phyloP scores from a whole-genome alignment of 495 filamentous ascomycete genomes.

The Annulohypoxylon bovei region DNA sequence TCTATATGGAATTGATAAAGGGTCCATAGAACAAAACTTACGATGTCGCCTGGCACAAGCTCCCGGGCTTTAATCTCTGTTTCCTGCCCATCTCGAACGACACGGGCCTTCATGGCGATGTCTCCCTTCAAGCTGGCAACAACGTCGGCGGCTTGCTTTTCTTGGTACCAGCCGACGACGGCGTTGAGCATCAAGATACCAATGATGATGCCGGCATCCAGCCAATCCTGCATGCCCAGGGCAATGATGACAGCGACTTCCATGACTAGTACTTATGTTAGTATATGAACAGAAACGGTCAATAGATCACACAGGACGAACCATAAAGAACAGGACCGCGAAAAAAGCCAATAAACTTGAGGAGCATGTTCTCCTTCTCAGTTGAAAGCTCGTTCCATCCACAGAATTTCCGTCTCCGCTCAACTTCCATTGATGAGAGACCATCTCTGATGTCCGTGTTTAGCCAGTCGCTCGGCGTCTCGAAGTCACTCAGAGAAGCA shows the following conservation, averaged over 20 bases:
- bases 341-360: slow-evolving; percentile 83
- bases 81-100: slow-evolving; percentile 76
- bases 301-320: slow-evolving; percentile 53
- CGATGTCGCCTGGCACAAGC: slow-evolving; percentile 81
- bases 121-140: slow-evolving; percentile 82
- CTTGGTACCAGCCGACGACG: slow-evolving; percentile 83
- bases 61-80: slow-evolving; percentile 79
- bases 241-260: slow-evolving; percentile 82
- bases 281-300: slow-evolving; percentile 7
- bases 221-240: slow-evolving; percentile 81
- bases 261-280: slow-evolving; percentile 69
- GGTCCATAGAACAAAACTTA: slow-evolving; percentile 53
- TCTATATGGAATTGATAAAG: neutral
- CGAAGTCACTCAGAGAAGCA: slow-evolving; percentile 54
- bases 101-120: slow-evolving; percentile 79
- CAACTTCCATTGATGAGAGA: slow-evolving; percentile 68
- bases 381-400: slow-evolving; percentile 80
- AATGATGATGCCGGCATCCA: slow-evolving; percentile 84
- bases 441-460: slow-evolving; percentile 74
- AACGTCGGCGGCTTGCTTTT: slow-evolving; percentile 85
- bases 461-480: slow-evolving; percentile 69
- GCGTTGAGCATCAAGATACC: slow-evolving; percentile 82
- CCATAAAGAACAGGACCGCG: slow-evolving; percentile 84
- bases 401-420: slow-evolving; percentile 69
- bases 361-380: slow-evolving; percentile 80